Percentiles rank a stretch among this genome's conserved stretches.
These are phyloP conservation scores for Penicillium sp. DNA, from an alignment of 2,329 filamentous ascomycete genomes.

Conservation along the genomic window DNA sequence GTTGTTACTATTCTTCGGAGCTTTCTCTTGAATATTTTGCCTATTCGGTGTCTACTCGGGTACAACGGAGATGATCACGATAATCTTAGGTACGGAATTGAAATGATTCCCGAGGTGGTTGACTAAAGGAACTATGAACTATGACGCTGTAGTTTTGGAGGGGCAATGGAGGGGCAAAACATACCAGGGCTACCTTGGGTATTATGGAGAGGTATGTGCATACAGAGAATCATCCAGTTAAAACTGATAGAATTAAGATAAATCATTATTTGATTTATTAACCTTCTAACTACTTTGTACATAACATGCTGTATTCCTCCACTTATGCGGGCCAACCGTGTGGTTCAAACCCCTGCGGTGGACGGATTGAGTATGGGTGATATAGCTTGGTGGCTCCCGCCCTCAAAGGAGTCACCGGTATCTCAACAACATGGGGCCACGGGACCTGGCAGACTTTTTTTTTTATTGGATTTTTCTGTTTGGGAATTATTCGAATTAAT, in stretches of 20 bases:
- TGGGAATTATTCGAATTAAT: background rate
- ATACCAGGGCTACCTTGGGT: background rate
- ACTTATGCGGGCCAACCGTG: background rate
- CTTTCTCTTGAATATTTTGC: constrained; percentile 33
- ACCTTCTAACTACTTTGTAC: background rate
- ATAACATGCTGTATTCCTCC: background rate
- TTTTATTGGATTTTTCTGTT: background rate
- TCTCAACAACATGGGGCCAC: constrained; percentile 6
- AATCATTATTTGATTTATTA: background rate
- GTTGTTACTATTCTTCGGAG: constrained; percentile 27
- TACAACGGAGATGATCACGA: constrained; percentile 10
- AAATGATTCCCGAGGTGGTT: constrained; percentile 4
- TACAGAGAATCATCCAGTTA: background rate
- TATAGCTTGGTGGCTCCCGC: constrained; percentile 14
- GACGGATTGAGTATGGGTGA: constrained; percentile 18
- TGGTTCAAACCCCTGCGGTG: constrained; percentile 12
- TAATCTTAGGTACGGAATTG: constrained; percentile 2
- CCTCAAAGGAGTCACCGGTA: constrained; percentile 26
- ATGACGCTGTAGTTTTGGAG: constrained; percentile 2
- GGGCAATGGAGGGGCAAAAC: constrained; percentile 18
- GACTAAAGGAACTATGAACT: constrained; percentile 2
- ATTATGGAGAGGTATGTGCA: background rate
- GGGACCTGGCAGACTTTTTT: constrained; percentile 15
- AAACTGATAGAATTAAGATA: background rate
- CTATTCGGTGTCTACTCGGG: constrained; percentile 24